Percentiles rank a stretch among this genome's conserved stretches.
phyloP scores from a whole-genome alignment of 495 filamentous ascomycete species.

The Penicillium roqueforti region DNA sequence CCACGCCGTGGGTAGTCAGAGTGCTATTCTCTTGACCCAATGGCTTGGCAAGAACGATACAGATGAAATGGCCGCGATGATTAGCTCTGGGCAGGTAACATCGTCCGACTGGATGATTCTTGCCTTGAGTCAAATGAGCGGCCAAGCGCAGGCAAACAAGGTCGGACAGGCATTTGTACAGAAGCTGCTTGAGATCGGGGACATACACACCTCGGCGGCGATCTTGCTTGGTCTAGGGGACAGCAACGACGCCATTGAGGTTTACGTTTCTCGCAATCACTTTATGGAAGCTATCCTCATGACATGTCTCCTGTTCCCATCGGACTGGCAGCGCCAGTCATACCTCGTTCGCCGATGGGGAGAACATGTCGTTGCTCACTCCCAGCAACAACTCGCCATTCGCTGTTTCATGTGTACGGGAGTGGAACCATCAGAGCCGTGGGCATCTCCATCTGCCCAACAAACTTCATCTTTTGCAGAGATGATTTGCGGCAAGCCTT shows the following conservation, averaged over 20 bases:
- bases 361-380: constrained; percentile 80
- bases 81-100: constrained; percentile 74
- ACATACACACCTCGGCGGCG: constrained; percentile 86
- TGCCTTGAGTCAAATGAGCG: constrained; percentile 81
- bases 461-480: constrained; percentile 51
- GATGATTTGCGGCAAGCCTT: constrained; percentile 36
- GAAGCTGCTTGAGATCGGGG: constrained; percentile 80
- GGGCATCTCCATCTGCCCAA: constrained; percentile 75
- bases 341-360: constrained; percentile 92
- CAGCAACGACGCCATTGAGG: constrained; percentile 89
- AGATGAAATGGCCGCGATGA: constrained; percentile 72
- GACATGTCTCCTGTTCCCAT: constrained; percentile 66
- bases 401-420: constrained; percentile 86
- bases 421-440: constrained; percentile 70
- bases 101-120: constrained; percentile 96
- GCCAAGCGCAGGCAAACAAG: constrained; percentile 77
- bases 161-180: constrained; percentile 91
- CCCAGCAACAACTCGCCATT: constrained; percentile 85
- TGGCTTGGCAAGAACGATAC: constrained; percentile 87
- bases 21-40: constrained; percentile 74
- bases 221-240: constrained; percentile 91
- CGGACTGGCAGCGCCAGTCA: constrained; percentile 85
- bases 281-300: constrained; percentile 88
- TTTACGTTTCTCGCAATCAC: constrained; percentile 87
- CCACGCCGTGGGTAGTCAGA: constrained; percentile 67